Percentiles rank a stretch among this genome's conserved stretches.
These are phyloP conservation scores for Diversispora eburnea DNA, from an alignment of 192 early-diverging fungal genomes.

Conservation along the genomic window DNA sequence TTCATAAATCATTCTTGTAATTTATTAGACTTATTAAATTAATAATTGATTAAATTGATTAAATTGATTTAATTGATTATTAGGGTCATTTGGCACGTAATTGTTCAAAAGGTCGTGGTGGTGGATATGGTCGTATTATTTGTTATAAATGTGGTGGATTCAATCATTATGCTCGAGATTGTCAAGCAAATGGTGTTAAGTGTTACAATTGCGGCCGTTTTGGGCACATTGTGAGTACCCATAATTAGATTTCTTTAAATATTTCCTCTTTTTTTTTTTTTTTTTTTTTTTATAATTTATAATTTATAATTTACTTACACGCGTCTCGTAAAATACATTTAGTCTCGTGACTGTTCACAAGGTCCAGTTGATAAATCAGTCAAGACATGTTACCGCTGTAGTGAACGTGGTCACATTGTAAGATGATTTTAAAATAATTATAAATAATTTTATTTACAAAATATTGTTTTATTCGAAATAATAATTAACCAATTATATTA, in stretches of 20 bases:
- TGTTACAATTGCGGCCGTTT: constrained; percentile 55
- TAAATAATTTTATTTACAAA: neutral
- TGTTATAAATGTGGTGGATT: constrained; percentile 54
- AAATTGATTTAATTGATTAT: neutral
- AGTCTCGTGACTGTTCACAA: constrained; percentile 44
- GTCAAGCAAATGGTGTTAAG: constrained; percentile 49
- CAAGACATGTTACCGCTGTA: constrained; percentile 44
- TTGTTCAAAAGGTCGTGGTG: constrained; percentile 31
- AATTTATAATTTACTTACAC: neutral
- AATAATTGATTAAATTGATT: neutral
- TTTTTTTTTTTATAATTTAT: neutral
- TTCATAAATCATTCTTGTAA: too few species aligned
- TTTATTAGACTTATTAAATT: neutral
- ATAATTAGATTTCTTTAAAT: too few species aligned
- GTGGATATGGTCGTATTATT: constrained; percentile 30
- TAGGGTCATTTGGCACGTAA: constrained; percentile 54
- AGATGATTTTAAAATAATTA: neutral
- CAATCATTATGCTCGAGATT: constrained; percentile 55
- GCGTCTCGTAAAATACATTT: neutral
- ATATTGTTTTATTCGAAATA: too few species aligned
- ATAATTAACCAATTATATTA: neutral
- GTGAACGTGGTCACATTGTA: constrained; percentile 43
- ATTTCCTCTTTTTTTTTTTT: neutral
- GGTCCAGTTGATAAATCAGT: constrained; percentile 29
- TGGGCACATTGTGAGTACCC: constrained; percentile 50